Conservation (phyloP, 2,329 filamentous ascomycete species). For the Talaromyces pinophilus region DNA sequence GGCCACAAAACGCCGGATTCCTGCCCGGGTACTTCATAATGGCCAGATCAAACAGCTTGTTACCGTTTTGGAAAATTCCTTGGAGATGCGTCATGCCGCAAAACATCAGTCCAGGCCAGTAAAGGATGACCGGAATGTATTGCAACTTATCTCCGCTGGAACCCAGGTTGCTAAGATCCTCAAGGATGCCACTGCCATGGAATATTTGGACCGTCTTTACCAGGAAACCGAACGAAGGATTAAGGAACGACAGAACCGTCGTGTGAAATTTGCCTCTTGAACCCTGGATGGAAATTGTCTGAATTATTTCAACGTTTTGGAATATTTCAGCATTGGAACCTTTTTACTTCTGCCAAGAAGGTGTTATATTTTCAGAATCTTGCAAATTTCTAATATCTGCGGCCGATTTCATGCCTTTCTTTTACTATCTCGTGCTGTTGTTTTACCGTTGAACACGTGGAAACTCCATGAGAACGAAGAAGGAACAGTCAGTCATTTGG, state of each 20-base stretch:
- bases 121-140: slow-evolving; percentile 85
- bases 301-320: neutral
- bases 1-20: slow-evolving; percentile 82
- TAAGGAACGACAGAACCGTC: slow-evolving; percentile 59
- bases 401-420: neutral
- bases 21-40: slow-evolving; percentile 80
- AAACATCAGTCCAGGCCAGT: slow-evolving; percentile 80
- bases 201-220: slow-evolving; percentile 78
- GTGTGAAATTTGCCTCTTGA: slow-evolving; percentile 36
- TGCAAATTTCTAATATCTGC: neutral
- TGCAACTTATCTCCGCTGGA: slow-evolving; percentile 83
- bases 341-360: neutral
- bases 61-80: slow-evolving; percentile 81
- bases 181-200: slow-evolving; percentile 81
- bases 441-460: slow-evolving; percentile 5
- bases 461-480: neutral
- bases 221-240: slow-evolving; percentile 78
- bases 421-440: neutral
- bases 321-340: neutral
- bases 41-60: slow-evolving; percentile 90
- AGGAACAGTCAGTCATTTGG: neutral
- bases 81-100: slow-evolving; percentile 83
- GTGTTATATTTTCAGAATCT: neutral
- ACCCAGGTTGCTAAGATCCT: slow-evolving; percentile 86
- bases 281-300: slow-evolving; percentile 13